Conservation (phyloP, 139 green algal genomes). For the Micromonas pusilla region DNA sequence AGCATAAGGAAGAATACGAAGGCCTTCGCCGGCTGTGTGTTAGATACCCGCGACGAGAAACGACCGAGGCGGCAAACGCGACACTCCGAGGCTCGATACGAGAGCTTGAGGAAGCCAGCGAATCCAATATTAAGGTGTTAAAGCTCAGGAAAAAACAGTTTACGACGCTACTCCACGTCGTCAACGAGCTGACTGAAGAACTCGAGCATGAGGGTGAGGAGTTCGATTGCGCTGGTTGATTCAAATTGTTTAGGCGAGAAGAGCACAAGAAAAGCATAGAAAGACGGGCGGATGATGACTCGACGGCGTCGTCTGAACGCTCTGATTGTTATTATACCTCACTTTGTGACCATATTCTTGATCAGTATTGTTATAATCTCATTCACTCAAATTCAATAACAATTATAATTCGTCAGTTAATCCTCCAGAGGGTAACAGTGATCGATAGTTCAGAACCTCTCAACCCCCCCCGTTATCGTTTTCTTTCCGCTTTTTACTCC, state of each 20-base stretch:
- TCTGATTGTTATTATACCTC: too few species aligned
- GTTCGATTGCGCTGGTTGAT: too few species aligned
- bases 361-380: too few species aligned
- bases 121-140: background rate
- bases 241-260: too few species aligned
- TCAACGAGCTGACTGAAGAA: constrained; percentile 18
- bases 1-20: constrained; percentile 57
- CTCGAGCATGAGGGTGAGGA: background rate
- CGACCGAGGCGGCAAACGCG: constrained; percentile 40
- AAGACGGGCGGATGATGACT: background rate
- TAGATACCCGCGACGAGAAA: constrained; percentile 37
- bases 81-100: constrained; percentile 25
- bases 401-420: too few species aligned
- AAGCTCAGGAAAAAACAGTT: constrained; percentile 53
- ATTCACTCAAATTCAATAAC: too few species aligned
- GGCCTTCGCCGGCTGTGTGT: constrained; percentile 39
- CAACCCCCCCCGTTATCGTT: too few species aligned
- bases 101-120: constrained; percentile 24
- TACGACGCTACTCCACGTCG: constrained; percentile 51
- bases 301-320: too few species aligned
- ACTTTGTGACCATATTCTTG: too few species aligned
- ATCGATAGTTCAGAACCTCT: too few species aligned
- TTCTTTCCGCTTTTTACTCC: too few species aligned
- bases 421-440: too few species aligned
- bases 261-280: background rate